Percentiles rank a stretch among this genome's conserved stretches.
These are phyloP conservation scores for Alternaria sp. DNA, from an alignment of 2,329 filamentous ascomycete species.

Conservation along the genomic window DNA sequence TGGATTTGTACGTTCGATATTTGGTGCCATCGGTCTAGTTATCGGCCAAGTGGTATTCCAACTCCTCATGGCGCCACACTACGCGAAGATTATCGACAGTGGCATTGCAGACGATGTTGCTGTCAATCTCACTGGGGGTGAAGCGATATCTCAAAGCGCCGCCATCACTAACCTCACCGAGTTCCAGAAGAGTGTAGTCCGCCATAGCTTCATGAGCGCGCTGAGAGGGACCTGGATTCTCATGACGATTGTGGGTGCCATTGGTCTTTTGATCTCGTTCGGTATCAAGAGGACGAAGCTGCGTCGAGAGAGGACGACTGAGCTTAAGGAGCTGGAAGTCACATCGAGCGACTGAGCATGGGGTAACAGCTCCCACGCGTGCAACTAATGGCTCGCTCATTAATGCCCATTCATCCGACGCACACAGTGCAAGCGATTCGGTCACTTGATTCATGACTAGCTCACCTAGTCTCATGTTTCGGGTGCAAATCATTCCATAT, in stretches of 20 bases:
- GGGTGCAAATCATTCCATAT: background rate
- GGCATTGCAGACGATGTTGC: slow-evolving; percentile 31
- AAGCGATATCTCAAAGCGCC: slow-evolving; percentile 41
- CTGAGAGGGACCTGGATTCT: slow-evolving; percentile 60
- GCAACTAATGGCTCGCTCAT: background rate
- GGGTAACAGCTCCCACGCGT: background rate
- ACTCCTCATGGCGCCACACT: slow-evolving; percentile 61
- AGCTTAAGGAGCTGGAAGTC: background rate
- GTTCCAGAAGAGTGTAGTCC: slow-evolving; percentile 47
- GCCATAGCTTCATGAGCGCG: slow-evolving; percentile 50
- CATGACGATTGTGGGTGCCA: slow-evolving; percentile 51
- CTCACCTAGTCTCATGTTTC: background rate
- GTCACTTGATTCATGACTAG: background rate
- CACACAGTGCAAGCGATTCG: background rate
- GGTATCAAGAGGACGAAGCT: slow-evolving; percentile 43
- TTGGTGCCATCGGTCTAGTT: slow-evolving; percentile 56
- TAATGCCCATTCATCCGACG: background rate
- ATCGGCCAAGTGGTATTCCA: slow-evolving; percentile 60
- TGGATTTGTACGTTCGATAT: slow-evolving; percentile 55
- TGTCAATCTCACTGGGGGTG: slow-evolving; percentile 33
- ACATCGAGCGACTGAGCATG: background rate
- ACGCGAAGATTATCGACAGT: slow-evolving; percentile 19
- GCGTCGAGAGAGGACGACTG: slow-evolving; percentile 1
- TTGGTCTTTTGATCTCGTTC: slow-evolving; percentile 41
- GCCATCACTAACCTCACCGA: slow-evolving; percentile 28